A percentile compares a stretch with the other conserved stretches of the same genome.
phyloP scores from a whole-genome alignment of 371 early-diverging fungal species.

The Actinomucor elegans region DNA sequence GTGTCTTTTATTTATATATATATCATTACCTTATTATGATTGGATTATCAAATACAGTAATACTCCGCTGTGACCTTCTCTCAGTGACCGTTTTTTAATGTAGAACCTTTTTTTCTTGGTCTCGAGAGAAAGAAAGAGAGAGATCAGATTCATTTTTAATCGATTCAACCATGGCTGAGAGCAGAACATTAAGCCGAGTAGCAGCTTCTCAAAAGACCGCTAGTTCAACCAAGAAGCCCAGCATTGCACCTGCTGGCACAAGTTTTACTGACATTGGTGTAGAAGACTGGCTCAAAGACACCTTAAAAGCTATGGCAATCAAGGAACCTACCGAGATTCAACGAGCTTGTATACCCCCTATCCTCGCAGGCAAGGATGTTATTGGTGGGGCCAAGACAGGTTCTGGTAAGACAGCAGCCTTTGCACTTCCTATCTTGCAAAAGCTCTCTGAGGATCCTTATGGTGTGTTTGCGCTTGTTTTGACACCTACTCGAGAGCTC shows the following conservation, averaged over 20 bases:
- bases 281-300: constrained; percentile 78
- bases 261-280: constrained; percentile 71
- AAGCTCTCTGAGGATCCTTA: constrained; percentile 90
- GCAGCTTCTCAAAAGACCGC: constrained; percentile 21
- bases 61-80: too few species aligned
- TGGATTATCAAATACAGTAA: too few species aligned
- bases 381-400: constrained; percentile 99
- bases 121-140: too few species aligned
- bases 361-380: constrained; percentile 77
- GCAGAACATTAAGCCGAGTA: constrained; percentile 27
- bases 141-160: too few species aligned
- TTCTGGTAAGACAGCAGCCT: constrained; percentile 99
- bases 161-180: too few species aligned
- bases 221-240: constrained; percentile 4
- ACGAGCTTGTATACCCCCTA: constrained; percentile 76
- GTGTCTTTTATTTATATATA: too few species aligned
- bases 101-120: too few species aligned
- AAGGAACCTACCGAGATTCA: constrained; percentile 95
- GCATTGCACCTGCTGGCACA: constrained; percentile 14
- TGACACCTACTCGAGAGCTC: constrained; percentile 98
- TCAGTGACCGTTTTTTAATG: too few species aligned
- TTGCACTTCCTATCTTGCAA: constrained; percentile 97
- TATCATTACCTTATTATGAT: too few species aligned
- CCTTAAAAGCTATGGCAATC: constrained; percentile 81
- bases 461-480: constrained; percentile 91